Evolutionary conservation across 352 stramenopile genomes (phyloP), one percentile per base, ranked within the genome.

Genomic region (Pythium scleroteichum): DNA sequence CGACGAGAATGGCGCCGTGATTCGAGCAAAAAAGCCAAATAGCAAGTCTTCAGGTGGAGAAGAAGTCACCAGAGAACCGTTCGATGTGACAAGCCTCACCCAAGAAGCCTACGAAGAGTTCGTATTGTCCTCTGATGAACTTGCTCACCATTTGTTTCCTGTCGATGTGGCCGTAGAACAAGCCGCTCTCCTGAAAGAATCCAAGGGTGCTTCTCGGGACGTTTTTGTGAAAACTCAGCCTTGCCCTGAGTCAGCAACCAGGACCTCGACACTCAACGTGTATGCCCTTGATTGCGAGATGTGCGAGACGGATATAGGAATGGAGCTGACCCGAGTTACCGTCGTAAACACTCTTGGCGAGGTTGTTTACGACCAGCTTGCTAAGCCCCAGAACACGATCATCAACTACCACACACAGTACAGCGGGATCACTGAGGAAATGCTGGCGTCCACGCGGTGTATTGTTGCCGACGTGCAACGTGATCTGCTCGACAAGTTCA

Each of bases 351-450:
- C 75, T 10, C 44, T 72, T 9, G 72, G 79, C 1, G 27, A 48
- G 6, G 71, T 90, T n/a, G 80, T 95, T 14, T 94, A 94, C 62
- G 85, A 96, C 56, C 68, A 90, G 42, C 66, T 95, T 14, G 84
- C 94, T 17, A 92, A 94, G 67, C 88, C 88, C 0, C 82, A 84
- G 40, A 91, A 78, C 59, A 82, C 78, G 10, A 94, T 96, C 61
- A 82, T 96, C 61, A 92, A 95, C 65, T 96, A 96, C 70, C 79
- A 93, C 71, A 96, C 88, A 9, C 71, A 90, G 72, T 96, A 88
- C 67, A 95, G 85, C 54, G 88, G 88, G n/a, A 96, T 96, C 51
- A 94, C 85, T 4, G 71, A 75, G 27, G 79, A 94, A 62, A 84
- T 75, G n/a, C 61, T 95, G 32, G 53, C 66, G 13, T 59, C 76